Evolutionary conservation across 306 rosid genomes (phyloP).

Genomic region (Fragaria ananassa): DNA sequence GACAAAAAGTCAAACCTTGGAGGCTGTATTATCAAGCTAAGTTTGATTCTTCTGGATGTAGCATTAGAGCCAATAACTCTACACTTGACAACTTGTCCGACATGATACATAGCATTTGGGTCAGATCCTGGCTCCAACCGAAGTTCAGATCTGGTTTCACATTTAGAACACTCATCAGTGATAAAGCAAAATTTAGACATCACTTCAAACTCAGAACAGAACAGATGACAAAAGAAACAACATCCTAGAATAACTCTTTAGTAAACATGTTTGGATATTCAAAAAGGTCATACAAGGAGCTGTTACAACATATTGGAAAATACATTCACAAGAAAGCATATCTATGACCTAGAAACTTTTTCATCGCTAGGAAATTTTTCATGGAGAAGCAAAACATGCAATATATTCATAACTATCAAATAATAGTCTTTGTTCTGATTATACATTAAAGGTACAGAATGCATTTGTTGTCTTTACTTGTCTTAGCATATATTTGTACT

Average conservation of each 20-base stretch:
- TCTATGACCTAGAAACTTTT: background rate
- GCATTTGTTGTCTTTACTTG: background rate
- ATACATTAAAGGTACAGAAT: background rate
- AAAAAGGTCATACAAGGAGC: background rate
- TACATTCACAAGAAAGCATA: too few relatives aligned
- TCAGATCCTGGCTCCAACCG: slow-evolving; percentile 78
- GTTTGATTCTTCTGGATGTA: slow-evolving; percentile 74
- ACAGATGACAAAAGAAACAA: background rate
- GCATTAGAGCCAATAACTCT: slow-evolving; percentile 59
- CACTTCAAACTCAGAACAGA: background rate
- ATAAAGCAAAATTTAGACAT: slow-evolving; percentile 1
- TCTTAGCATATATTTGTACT: background rate
- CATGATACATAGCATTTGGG: slow-evolving; percentile 67
- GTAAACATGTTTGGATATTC: background rate
- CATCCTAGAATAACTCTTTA: background rate
- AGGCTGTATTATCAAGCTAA: slow-evolving; percentile 80
- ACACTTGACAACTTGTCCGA: slow-evolving; percentile 92
- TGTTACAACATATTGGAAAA: background rate
- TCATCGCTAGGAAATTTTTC: background rate
- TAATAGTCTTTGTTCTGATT: background rate
- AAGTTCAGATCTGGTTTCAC: slow-evolving; percentile 74
- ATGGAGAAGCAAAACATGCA: background rate
- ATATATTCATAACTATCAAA: background rate
- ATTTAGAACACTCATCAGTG: slow-evolving; percentile 24
- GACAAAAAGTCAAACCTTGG: slow-evolving; percentile 51